These are phyloP conservation scores for Candida coquimbonensis DNA, from an alignment of 805 yeast species.

Conservation along the genomic window DNA sequence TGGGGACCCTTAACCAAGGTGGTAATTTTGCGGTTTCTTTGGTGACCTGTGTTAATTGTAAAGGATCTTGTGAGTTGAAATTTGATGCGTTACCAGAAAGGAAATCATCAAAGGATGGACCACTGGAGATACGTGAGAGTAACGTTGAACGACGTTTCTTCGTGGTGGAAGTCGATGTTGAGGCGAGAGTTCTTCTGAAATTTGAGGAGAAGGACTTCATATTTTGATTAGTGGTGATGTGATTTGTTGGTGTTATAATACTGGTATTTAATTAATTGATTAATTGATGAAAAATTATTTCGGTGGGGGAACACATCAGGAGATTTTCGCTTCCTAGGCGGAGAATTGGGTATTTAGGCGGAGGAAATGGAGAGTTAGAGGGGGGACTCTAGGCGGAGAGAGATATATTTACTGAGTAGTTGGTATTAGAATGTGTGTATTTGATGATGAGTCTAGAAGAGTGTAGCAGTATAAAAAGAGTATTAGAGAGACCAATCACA, in stretches of 20 bases:
- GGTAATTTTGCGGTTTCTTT: slow-evolving; percentile 49
- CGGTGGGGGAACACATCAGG: too few relatives aligned
- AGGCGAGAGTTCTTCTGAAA: slow-evolving; percentile 2
- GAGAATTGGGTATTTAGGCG: background rate
- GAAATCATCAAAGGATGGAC: slow-evolving; percentile 94
- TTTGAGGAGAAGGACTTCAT: background rate
- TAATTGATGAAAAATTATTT: too few relatives aligned
- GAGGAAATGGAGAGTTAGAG: background rate
- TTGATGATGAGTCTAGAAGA: too few relatives aligned
- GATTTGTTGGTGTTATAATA: background rate
- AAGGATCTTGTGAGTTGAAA: slow-evolving; percentile 58
- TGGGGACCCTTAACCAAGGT: slow-evolving; percentile 89
- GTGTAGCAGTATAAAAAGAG: too few relatives aligned
- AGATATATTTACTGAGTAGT: background rate
- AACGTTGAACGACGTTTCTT: slow-evolving; percentile 5
- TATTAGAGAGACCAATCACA: slow-evolving; percentile 4
- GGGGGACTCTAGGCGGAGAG: background rate
- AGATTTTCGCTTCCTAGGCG: background rate
- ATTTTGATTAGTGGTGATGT: too few relatives aligned
- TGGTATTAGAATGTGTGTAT: background rate
- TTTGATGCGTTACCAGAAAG: slow-evolving; percentile 68
- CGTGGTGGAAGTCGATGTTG: slow-evolving; percentile 1
- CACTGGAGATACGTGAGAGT: slow-evolving; percentile 44
- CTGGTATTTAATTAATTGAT: too few relatives aligned
- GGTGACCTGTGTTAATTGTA: slow-evolving; percentile 37